Base-by-base conservation (phyloP, 192 early-diverging fungal genomes). In the Diversispora eburnea region DNA sequence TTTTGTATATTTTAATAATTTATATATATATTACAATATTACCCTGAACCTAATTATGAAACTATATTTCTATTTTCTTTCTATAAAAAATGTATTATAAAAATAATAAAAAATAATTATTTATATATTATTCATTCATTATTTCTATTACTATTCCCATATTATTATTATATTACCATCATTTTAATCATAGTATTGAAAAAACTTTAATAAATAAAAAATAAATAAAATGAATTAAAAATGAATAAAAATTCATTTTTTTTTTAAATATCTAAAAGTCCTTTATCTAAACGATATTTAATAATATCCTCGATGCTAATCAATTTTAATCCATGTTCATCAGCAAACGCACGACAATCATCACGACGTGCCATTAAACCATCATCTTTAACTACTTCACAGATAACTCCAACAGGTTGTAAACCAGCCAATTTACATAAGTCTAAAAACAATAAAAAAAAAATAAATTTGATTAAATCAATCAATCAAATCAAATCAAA, bases 331-430 rank as follows among this genome's bases (percentile, higher is more conserved):
- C 85, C 85, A 73, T 91, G 93, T 78, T 92, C 86, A 66, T 85
- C 88, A n/a, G 94, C 91, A 87, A 99, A 95, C 13, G 70, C 78
- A 55, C 83, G 81, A 63, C 97, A 91, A 80, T 98, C 96, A 78
- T 97, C 93, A 19, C 96, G 78, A 41, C 98, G 86, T 55, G 96
- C 96, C 95, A 99, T 98, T 0, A 83, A 85, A 3, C 98, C 96
- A 77, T 94, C 90, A 49, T 98, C 91, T 59, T 89, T 93, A 20
- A 97, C 91, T 61, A 99, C 78, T 82, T 99, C 96, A 70, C 91
- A 92, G 64, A 99, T 95, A 43, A 94, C 96, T 3, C 92, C 95
- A 0, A 93, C 95, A 15, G 91, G 90, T 64, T 83, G 80, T 55
- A 93, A 83, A 0, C 91, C 91, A 0, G 95, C 89, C 69, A 99